Base-by-base conservation (phyloP, 305 asterid genomes). In the Ilex paraguariensis region DNA sequence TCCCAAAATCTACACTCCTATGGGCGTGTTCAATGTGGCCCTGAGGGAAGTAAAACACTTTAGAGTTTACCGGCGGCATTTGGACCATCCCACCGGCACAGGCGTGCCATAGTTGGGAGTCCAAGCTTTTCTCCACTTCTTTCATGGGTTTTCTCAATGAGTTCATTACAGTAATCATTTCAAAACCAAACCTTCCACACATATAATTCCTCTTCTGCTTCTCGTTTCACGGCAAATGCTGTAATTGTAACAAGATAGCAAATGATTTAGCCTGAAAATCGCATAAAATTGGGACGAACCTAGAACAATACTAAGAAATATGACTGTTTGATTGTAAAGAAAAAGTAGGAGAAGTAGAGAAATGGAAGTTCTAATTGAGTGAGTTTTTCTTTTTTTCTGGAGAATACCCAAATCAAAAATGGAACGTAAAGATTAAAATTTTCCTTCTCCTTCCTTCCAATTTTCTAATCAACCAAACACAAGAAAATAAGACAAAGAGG, bases 51-150 rank as follows among this genome's bases (percentile, higher is more conserved):
- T 90, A 90, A 54, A 76, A 84, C 12, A 86, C 95, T 64, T 70
- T 79, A 2, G 95, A 79, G 68, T 84, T 82, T 30, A 76, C 64
- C 7, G 80, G 81, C 6, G 95, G 85, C 63, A 87, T 66, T 67
- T 87, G 92, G 39, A 87, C 93, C 89, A 87, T 84, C 7, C 92
- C 96, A 30, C 96, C 96, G 4, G 97, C 96, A 65, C 95, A 90
- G 62, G 96, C 97, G 74, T 85, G 92, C 96, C 96, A 90, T 67
- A 87, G 72, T 78, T 85, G 87, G 4, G 91, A 82, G 68, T 87
- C 93, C 82, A 87, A 75, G 72, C 80, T 54, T 49, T 80, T 87
- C 21, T 85, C 84, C 68, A 36, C 75, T 70, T 70, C 80, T 59
- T 72, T 84, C 82, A 84, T 66, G 62, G 87, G 80, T 54, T 71